Evolutionary conservation across 2,329 filamentous ascomycete species (phyloP).

Genomic region (Tolypocladium sp.): DNA sequence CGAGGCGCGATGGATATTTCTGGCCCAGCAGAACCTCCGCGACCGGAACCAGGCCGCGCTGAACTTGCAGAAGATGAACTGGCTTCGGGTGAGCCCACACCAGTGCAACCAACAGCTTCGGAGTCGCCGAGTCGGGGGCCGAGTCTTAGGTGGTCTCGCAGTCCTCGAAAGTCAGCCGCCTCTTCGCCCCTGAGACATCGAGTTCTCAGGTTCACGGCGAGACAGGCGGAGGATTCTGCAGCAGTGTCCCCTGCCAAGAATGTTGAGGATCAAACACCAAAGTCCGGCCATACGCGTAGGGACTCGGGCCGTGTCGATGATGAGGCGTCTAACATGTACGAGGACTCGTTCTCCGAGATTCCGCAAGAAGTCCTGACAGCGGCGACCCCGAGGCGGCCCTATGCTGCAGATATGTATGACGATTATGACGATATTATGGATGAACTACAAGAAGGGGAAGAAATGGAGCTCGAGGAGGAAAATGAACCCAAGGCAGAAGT

Average conservation of each 20-base stretch:
- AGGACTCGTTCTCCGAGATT: conserved; percentile 50
- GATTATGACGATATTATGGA: conserved; percentile 5
- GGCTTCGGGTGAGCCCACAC: conserved; percentile 8
- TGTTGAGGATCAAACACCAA: conserved; percentile 2
- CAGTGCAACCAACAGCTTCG: conserved; percentile 7
- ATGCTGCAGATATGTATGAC: background rate
- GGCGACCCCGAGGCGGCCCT: conserved; percentile 31
- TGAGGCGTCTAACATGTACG: conserved; percentile 28
- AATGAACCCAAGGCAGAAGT: conserved; percentile 1
- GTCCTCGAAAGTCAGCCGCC: conserved; percentile 20
- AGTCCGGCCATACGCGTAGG: background rate
- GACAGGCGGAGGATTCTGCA: conserved; percentile 10
- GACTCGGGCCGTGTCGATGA: conserved; percentile 9
- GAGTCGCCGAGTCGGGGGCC: conserved; percentile 13
- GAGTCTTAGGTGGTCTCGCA: conserved; percentile 21
- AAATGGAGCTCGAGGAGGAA: conserved; percentile 5
- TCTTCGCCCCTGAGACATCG: conserved; percentile 23
- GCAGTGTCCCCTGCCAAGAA: background rate
- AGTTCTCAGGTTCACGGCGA: conserved; percentile 20
- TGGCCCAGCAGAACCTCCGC: conserved; percentile 4
- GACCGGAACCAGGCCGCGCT: background rate
- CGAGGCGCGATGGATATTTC: conserved; percentile 4
- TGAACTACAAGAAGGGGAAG: background rate
- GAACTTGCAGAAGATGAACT: conserved; percentile 1
- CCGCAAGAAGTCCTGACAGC: conserved; percentile 40